Base-by-base conservation (phyloP, 805 yeast species). In the Lipomyces spencermartinsiae region DNA sequence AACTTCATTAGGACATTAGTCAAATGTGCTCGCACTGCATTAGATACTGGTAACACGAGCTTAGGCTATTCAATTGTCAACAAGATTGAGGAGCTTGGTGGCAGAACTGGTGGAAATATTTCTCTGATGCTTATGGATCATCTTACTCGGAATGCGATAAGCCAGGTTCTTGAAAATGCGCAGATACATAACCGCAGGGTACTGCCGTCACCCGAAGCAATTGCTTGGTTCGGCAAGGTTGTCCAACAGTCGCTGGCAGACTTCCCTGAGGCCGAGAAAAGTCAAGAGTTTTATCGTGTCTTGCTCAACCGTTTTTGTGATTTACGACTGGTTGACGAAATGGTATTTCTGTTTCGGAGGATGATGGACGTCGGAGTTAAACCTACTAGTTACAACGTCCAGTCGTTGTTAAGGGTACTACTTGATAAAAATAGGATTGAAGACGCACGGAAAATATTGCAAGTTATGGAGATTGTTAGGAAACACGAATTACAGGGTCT, bases 1-100 rank as follows among this genome's bases (percentile, higher is more conserved):
- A 39, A 54, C 12, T 43, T 68, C 16, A 53, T n/a, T 4, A n/a
- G 55, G 35, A 10, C 43, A 2, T 25, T 68, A 5, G 37, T 60
- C 25, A 29, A 35, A 29, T 68, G 71, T 43, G 59, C 53, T 12
- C 65, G 63, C 39, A 59, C 67, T 7, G 70, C 70, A 4, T n/a
- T 68, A 10, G 63, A 60, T 19, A 55, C 63, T 4, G 68, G 63
- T 2, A 22, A 67, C 25, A 7, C 65, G 12, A 22, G 39, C 3
- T 37, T 66, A 19, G 64, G 65, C 14, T 37, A 49, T 25, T 6
- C 53, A n/a, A 66, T 68, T 22, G 7, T 68, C 31, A 29, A 35
- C 31, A 63, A 68, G 54, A 59, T 59, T 19, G 67, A 68, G 39
- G 39, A 14, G 9, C 35, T 68, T 0, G 67, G 65, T 16, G 70